Conservation (phyloP, 129 eudicot species). For the Gnaphalium uliginosum region DNA sequence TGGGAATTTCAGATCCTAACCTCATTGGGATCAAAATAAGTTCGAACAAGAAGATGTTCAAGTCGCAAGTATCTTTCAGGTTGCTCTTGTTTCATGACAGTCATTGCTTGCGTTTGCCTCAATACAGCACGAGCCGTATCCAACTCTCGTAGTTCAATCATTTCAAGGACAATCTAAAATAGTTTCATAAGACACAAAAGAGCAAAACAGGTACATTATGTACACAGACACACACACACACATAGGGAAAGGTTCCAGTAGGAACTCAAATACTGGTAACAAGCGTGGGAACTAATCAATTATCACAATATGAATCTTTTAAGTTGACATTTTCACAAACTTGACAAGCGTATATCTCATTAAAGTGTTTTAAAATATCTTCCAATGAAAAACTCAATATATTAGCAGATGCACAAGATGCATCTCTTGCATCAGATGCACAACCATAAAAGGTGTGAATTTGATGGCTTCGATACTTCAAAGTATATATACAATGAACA, state of each 20-base stretch:
- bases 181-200: conserved; percentile 21
- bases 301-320: not conserved
- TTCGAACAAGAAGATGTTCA: conserved; percentile 97
- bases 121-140: conserved; percentile 97
- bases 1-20: conserved; percentile 34
- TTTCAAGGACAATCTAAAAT: conserved; percentile 87
- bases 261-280: not conserved
- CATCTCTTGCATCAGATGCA: not conserved
- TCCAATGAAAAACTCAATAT: too few species aligned
- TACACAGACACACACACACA: not conserved
- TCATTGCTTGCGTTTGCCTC: conserved; percentile 98
- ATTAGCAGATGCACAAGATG: too few species aligned
- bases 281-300: not conserved
- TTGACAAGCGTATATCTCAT: not conserved
- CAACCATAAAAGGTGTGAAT: not conserved
- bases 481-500: not conserved
- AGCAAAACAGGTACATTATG: not conserved
- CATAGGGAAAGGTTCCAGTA: not conserved
- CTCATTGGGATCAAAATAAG: conserved; percentile 98
- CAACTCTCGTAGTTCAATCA: conserved; percentile 98
- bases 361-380: too few species aligned
- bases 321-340: not conserved
- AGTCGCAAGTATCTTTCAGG: conserved; percentile 96
- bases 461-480: not conserved
- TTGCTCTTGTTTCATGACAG: conserved; percentile 97